Conservation (phyloP, 495 filamentous ascomycete genomes). For the Filosporella fistucella region DNA sequence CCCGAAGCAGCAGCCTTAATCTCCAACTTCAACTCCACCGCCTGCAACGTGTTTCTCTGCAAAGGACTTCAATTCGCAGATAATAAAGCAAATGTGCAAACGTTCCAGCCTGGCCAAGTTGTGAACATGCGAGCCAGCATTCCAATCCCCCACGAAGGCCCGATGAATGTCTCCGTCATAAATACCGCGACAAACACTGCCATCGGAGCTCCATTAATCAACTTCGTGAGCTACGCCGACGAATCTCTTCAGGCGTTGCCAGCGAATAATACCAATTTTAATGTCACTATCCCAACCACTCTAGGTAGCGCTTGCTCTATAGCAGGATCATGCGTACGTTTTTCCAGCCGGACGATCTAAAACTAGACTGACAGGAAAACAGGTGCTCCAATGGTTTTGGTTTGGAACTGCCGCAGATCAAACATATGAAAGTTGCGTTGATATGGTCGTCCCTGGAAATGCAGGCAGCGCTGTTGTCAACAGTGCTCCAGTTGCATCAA, state of each 20-base stretch:
- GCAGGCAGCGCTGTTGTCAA: not conserved
- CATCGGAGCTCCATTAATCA: constrained; percentile 12
- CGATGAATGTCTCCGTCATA: constrained; percentile 17
- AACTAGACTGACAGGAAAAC: no score
- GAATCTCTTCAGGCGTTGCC: constrained; percentile 38
- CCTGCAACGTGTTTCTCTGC: constrained; percentile 67
- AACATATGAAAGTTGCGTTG: constrained; percentile 70
- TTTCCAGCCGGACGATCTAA: no score
- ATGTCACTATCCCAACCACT: constrained; percentile 56
- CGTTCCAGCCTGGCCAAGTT: constrained; percentile 54
- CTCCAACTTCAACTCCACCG: constrained; percentile 49
- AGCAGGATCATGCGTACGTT: constrained; percentile 53
- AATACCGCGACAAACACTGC: constrained; percentile 14
- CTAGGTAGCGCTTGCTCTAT: constrained; percentile 51
- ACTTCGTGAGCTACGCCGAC: constrained; percentile 38
- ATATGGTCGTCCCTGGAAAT: constrained; percentile 26
- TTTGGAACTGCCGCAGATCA: constrained; percentile 60
- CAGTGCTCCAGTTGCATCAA: no score
- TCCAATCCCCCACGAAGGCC: constrained; percentile 15
- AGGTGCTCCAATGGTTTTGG: constrained; percentile 63
- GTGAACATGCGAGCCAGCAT: constrained; percentile 49
- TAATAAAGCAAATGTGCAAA: constrained; percentile 61
- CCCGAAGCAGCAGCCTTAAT: constrained; percentile 52
- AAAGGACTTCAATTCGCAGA: constrained; percentile 69
- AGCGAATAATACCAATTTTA: constrained; percentile 57